These are phyloP conservation scores for Boletus tomentosulus DNA, from an alignment of 768 basidiomycete species.

Conservation along the genomic window DNA sequence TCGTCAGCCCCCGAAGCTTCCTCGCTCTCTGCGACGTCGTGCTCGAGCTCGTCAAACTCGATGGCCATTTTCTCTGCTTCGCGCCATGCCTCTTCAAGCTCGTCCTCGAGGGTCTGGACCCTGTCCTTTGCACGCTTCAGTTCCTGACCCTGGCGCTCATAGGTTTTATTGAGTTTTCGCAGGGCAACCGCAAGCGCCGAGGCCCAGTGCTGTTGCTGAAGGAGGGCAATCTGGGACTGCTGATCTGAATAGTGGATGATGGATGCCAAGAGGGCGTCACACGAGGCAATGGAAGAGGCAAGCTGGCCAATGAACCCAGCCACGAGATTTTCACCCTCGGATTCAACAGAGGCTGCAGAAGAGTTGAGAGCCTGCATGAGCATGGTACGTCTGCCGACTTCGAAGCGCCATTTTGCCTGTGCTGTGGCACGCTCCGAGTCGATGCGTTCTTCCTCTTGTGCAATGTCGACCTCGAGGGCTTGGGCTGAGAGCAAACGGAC, in stretches of 20 bases:
- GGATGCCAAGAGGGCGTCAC: slow-evolving; percentile 55
- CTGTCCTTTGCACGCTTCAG: slow-evolving; percentile 44
- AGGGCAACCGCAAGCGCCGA: slow-evolving; percentile 77
- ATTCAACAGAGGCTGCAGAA: slow-evolving; percentile 36
- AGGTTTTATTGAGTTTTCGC: slow-evolving; percentile 75
- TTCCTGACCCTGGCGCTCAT: slow-evolving; percentile 60
- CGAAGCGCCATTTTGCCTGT: slow-evolving; percentile 66
- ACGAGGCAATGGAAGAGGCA: slow-evolving; percentile 52
- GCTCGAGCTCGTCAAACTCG: slow-evolving; percentile 66
- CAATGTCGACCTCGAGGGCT: slow-evolving; percentile 55
- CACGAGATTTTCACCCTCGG: slow-evolving; percentile 36
- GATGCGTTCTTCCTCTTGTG: slow-evolving; percentile 57
- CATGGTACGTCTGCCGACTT: slow-evolving; percentile 63
- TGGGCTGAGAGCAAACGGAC: slow-evolving; percentile 65
- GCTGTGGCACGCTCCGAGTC: slow-evolving; percentile 46
- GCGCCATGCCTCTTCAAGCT: slow-evolving; percentile 77
- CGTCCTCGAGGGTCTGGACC: slow-evolving; percentile 57
- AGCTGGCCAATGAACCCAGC: slow-evolving; percentile 52
- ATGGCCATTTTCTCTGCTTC: slow-evolving; percentile 69
- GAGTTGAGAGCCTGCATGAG: slow-evolving; percentile 67
- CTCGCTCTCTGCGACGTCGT: slow-evolving; percentile 23
- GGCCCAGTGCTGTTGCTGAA: slow-evolving; percentile 65
- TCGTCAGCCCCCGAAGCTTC: neutral
- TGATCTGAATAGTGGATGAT: slow-evolving; percentile 60
- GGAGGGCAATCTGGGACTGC: slow-evolving; percentile 52